phyloP scores from a whole-genome alignment of 2,329 filamentous ascomycete genomes.

The Sporothrix globosa region DNA sequence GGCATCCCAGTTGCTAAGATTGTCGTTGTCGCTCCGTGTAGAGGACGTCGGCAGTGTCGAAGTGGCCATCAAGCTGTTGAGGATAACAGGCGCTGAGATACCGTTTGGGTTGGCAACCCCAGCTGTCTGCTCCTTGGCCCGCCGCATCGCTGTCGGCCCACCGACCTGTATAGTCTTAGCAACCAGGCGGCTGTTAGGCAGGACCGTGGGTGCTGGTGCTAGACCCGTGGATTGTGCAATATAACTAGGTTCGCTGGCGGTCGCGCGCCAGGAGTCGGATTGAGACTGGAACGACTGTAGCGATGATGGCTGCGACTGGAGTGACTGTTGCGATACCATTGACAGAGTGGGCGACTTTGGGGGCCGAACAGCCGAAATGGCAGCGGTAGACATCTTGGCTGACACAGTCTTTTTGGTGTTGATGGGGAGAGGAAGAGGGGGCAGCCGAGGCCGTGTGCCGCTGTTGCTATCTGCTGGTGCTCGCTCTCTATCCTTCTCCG shows the following conservation, averaged over 20 bases:
- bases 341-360: conserved; percentile 35
- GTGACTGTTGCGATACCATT: conserved; percentile 41
- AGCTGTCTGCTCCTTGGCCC: conserved; percentile 10
- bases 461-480: neutral
- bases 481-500: neutral
- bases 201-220: conserved; percentile 29
- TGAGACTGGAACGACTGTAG: conserved; percentile 25
- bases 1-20: conserved; percentile 7
- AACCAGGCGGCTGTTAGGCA: conserved; percentile 29
- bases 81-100: neutral
- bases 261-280: conserved; percentile 38
- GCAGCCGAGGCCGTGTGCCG: neutral
- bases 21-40: neutral
- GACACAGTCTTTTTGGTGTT: neutral
- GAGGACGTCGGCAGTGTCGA: neutral
- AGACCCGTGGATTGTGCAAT: neutral
- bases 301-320: conserved; percentile 40
- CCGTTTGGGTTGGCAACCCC: neutral
- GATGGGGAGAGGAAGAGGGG: neutral
- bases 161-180: conserved; percentile 32
- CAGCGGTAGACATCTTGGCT: neutral
- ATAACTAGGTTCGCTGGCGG: conserved; percentile 42
- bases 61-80: neutral
- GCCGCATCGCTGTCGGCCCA: conserved; percentile 16
- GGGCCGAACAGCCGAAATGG: conserved; percentile 24